These are phyloP conservation scores for Leishmania guyanensis DNA, from an alignment of 208 protist genomes.

Conservation along the genomic window DNA sequence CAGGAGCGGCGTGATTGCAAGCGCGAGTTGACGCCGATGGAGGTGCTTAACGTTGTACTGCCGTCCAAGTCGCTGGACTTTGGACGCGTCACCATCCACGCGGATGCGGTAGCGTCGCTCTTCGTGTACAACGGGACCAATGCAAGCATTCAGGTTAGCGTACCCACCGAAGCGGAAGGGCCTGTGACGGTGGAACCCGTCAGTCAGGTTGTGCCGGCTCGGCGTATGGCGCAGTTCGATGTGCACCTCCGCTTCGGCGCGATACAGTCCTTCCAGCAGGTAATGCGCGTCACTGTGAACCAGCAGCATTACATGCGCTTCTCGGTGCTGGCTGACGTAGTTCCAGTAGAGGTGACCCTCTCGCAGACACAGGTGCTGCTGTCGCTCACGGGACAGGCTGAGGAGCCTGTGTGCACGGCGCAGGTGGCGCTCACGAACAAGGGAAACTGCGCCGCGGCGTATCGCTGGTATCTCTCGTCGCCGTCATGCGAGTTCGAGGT, in stretches of 20 bases:
- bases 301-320: constrained; percentile 88
- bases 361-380: constrained; percentile 84
- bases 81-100: constrained; percentile 87
- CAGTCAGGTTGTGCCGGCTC: constrained; percentile 91
- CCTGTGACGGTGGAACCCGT: constrained; percentile 63
- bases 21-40: constrained; percentile 83
- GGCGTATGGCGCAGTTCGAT: constrained; percentile 92
- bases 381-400: constrained; percentile 65
- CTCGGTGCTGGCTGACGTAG: constrained; percentile 84
- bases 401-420: constrained; percentile 72
- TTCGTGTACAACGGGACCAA: constrained; percentile 92
- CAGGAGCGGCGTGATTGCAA: constrained; percentile 92
- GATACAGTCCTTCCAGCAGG: constrained; percentile 79
- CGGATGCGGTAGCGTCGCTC: constrained; percentile 75
- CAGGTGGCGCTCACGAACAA: constrained; percentile 76
- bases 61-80: constrained; percentile 91
- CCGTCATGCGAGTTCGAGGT: constrained; percentile 66
- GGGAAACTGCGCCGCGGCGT: constrained; percentile 82
- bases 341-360: constrained; percentile 90
- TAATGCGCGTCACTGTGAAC: constrained; percentile 92
- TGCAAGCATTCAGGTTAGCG: constrained; percentile 68
- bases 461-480: constrained; percentile 61
- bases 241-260: constrained; percentile 67
- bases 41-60: constrained; percentile 77
- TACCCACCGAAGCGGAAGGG: constrained; percentile 74